Evolutionary conservation across 2,329 filamentous ascomycete species (phyloP).

Genomic region (Sarocladium brachiariae): DNA sequence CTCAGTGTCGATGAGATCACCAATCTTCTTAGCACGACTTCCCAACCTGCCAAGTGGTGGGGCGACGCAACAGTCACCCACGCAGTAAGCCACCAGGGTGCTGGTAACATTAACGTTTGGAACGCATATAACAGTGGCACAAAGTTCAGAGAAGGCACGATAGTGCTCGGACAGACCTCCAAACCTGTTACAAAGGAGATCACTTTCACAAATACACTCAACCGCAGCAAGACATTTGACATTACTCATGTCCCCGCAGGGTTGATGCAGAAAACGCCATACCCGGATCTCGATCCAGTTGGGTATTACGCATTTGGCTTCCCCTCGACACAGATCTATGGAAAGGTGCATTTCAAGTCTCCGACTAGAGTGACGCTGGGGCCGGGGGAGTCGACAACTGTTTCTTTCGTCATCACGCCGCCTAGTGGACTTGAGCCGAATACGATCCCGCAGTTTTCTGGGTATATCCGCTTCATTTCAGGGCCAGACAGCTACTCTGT

Average conservation of each 20-base stretch:
- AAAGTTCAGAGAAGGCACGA: background rate
- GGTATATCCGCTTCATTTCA: constrained; percentile 8
- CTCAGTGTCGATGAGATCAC: constrained; percentile 21
- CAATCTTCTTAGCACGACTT: constrained; percentile 22
- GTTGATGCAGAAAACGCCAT: constrained; percentile 8
- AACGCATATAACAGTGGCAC: constrained; percentile 17
- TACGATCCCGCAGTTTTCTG: constrained; percentile 8
- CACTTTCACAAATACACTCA: constrained; percentile 10
- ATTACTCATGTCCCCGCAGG: constrained; percentile 8
- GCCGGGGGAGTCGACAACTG: constrained; percentile 1
- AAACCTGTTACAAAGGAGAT: constrained; percentile 6
- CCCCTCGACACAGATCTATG: constrained; percentile 9
- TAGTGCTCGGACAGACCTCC: background rate
- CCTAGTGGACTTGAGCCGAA: constrained; percentile 6
- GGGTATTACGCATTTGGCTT: background rate
- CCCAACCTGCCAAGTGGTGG: constrained; percentile 20
- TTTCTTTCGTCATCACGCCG: constrained; percentile 6
- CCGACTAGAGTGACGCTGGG: constrained; percentile 5
- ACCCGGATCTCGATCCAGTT: background rate
- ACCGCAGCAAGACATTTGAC: constrained; percentile 10
- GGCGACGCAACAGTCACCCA: constrained; percentile 21
- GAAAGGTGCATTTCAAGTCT: constrained; percentile 7
- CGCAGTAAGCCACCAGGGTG: constrained; percentile 26
- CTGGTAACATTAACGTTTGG: constrained; percentile 26
- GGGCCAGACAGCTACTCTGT: constrained; percentile 9